Conservation (phyloP, 768 basidiomycete genomes). For the Mycena vulgaris region DNA sequence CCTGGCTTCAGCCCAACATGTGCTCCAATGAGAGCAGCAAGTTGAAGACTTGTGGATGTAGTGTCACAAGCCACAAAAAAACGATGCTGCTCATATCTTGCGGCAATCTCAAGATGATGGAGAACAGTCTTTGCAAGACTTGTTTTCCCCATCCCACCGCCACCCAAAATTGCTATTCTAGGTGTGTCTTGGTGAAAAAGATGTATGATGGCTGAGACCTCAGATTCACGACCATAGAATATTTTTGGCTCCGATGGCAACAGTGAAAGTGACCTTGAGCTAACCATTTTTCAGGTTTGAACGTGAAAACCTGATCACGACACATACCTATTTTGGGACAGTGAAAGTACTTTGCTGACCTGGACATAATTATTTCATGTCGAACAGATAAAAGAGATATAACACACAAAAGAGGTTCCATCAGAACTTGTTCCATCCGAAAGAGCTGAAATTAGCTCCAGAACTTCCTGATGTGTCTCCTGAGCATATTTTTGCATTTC, state of each 20-base stretch:
- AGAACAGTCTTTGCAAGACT: slow-evolving; percentile 8
- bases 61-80: no score
- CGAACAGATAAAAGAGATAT: no score
- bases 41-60: no score
- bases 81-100: background rate
- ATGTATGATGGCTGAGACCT: slow-evolving; percentile 1
- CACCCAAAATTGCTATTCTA: slow-evolving; percentile 7
- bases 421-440: slow-evolving; percentile 5
- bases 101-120: slow-evolving; percentile 1
- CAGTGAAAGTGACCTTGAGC: slow-evolving; percentile 10
- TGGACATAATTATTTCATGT: background rate
- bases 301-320: no score
- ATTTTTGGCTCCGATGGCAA: slow-evolving; percentile 5
- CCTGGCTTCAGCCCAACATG: background rate
- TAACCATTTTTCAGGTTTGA: no score
- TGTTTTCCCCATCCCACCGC: slow-evolving; percentile 18
- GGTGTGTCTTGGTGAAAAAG: background rate
- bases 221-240: slow-evolving; percentile 8
- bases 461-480: background rate
- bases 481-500: background rate
- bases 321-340: background rate
- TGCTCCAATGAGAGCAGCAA: no score
- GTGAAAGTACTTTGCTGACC: background rate
- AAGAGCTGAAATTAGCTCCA: background rate
- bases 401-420: slow-evolving; percentile 5